Conservation (phyloP, 495 filamentous ascomycete genomes). For the Aspergillus cristatus region DNA sequence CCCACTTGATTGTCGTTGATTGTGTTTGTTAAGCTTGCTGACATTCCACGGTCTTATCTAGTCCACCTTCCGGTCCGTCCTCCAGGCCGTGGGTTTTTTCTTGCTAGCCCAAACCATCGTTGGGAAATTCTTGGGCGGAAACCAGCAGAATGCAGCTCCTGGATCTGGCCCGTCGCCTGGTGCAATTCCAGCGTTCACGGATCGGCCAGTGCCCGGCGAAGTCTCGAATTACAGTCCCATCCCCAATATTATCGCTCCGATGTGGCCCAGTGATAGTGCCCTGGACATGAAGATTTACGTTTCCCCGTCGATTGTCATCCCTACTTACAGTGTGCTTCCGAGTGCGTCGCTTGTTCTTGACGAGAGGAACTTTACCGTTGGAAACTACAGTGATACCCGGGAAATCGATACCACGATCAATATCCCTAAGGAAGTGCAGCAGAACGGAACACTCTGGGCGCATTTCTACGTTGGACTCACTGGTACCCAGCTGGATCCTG, state of each 20-base stretch:
- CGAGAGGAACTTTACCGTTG: conserved; percentile 74
- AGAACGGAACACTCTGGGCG: conserved; percentile 88
- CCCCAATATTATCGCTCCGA: conserved; percentile 71
- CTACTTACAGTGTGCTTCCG: conserved; percentile 50
- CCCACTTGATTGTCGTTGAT: background rate
- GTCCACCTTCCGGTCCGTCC: conserved; percentile 44
- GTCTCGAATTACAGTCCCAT: conserved; percentile 60
- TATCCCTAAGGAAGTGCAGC: conserved; percentile 71
- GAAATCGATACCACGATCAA: conserved; percentile 67
- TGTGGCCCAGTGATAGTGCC: conserved; percentile 71
- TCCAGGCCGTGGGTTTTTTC: conserved; percentile 65
- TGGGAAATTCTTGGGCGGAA: conserved; percentile 45
- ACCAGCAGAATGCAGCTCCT: conserved; percentile 34
- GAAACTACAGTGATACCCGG: conserved; percentile 71
- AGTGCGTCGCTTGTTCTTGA: conserved; percentile 55
- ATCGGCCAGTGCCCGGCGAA: conserved; percentile 50
- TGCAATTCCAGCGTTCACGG: conserved; percentile 54
- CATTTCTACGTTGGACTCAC: conserved; percentile 81
- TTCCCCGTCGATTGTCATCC: conserved; percentile 60
- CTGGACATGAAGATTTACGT: conserved; percentile 84
- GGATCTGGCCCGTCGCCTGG: conserved; percentile 36
- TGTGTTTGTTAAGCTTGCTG: conserved; percentile 11
- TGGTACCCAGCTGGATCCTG: conserved; percentile 67
- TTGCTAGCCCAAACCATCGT: conserved; percentile 56
- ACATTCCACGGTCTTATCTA: conserved; percentile 17